Percentiles rank a stretch among this genome's conserved stretches.
Conservation (phyloP, 345 rosid genomes). For the Xanthoceras sorbifolium region DNA sequence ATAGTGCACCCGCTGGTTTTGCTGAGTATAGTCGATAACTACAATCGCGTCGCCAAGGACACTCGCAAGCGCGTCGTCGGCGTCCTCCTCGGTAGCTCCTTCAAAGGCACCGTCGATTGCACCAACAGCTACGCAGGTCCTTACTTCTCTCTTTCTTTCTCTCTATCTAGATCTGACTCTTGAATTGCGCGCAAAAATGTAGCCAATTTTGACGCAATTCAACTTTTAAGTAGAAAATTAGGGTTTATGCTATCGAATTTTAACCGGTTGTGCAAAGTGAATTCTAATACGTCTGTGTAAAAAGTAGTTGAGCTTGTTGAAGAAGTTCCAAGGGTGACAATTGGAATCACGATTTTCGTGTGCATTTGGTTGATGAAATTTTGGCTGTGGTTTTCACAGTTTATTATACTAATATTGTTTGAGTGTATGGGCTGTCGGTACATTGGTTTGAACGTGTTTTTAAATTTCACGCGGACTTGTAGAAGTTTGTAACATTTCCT, state of each 20-base stretch:
- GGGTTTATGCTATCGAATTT: background rate
- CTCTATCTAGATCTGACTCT: constrained; percentile 7
- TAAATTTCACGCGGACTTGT: background rate
- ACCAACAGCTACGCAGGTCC: constrained; percentile 93
- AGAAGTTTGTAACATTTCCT: background rate
- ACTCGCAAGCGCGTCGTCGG: constrained; percentile 88
- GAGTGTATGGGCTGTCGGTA: background rate
- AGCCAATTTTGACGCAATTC: background rate
- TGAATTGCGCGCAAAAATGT: background rate
- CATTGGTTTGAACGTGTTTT: background rate
- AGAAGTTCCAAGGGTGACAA: background rate
- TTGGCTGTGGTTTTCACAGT: background rate
- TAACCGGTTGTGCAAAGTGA: background rate
- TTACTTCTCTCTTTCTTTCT: background rate
- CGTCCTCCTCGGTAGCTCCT: constrained; percentile 72
- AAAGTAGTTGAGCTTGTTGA: background rate
- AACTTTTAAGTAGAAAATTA: background rate
- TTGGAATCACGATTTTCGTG: background rate
- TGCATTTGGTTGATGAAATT: background rate
- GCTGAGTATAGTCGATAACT: constrained; percentile 95
- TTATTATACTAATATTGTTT: background rate
- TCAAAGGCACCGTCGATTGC: constrained; percentile 84
- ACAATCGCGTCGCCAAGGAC: constrained; percentile 90
- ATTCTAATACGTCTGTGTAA: too few relatives aligned
- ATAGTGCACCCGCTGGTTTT: constrained; percentile 94